Conservation (phyloP, 495 filamentous ascomycete species). For the Penicillium ucsense region DNA sequence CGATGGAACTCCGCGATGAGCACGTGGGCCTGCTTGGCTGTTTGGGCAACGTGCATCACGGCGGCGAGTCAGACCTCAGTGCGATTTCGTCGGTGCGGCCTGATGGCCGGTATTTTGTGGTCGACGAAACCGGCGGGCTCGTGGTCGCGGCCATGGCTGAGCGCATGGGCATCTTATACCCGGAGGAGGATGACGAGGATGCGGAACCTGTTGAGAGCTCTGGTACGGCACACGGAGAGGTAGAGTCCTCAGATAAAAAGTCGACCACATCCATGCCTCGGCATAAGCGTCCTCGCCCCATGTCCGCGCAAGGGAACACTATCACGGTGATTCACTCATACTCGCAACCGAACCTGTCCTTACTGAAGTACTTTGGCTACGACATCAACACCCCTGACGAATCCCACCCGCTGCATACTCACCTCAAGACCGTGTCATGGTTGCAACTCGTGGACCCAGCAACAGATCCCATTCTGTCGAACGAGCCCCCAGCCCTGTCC, state of each 20-base stretch:
- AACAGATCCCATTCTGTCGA: constrained; percentile 57
- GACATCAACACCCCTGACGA: constrained; percentile 57
- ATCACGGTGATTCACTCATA: constrained; percentile 83
- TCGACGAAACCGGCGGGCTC: constrained; percentile 85
- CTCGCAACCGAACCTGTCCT: constrained; percentile 76
- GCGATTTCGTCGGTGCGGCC: constrained; percentile 21
- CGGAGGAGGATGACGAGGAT: constrained; percentile 27
- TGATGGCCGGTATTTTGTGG: constrained; percentile 71
- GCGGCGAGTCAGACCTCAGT: constrained; percentile 24
- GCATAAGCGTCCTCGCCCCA: constrained; percentile 20
- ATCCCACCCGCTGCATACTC: constrained; percentile 67
- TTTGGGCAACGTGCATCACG: constrained; percentile 54
- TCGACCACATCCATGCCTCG: constrained; percentile 14
- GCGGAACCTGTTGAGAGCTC: constrained; percentile 6
- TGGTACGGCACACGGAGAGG: constrained; percentile 5
- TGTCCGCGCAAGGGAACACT: constrained; percentile 61
- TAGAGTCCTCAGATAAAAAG: constrained; percentile 1
- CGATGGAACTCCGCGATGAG: constrained; percentile 87
- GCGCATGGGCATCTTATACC: constrained; percentile 75
- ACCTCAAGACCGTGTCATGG: constrained; percentile 81
- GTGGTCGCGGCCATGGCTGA: constrained; percentile 85
- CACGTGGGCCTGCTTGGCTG: constrained; percentile 62
- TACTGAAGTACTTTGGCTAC: constrained; percentile 81
- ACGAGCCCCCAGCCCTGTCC: constrained; percentile 44
- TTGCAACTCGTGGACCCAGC: constrained; percentile 73